Evolutionary conservation across 495 filamentous ascomycete genomes (phyloP), one percentile per base, ranked within the genome.

Genomic region (Penicillium tannophilum): DNA sequence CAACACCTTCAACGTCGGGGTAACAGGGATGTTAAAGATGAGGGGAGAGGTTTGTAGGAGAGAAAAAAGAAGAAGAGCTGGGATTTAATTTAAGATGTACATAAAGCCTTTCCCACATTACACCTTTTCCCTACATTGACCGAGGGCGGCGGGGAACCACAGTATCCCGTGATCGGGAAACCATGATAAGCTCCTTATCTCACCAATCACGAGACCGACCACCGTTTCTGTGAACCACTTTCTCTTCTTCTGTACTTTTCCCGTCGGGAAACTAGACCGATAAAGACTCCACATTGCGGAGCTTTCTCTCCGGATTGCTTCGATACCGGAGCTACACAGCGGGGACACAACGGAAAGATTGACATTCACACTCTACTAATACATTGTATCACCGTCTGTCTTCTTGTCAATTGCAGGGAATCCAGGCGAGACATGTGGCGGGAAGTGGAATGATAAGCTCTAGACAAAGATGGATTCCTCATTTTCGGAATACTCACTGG

Each of bases 211-310:
- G 20, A 8, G 14, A 35, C 28, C 6, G 14, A 3, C n/a, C 54
- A n/a, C 19, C 17, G 14, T 39, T 33, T 53, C 33, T 31, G 19
- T 53, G 51, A 14, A 31, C 42, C 44, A 26, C 43, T 55, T 44
- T 11, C 33, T 54, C 20, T 14, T n/a, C 23, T 54, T 30, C 6
- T 9, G 1, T 6, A 1, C 3, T 12, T 61, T 64, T 59, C 28
- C 61, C 54, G 62, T 23, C 62, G 62, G 62, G 51, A 64, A 64
- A 64, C 49, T 58, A 3, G 26, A 53, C 54, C 55, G 60, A 58
- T 60, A 55, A 55, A 60, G 52, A 43, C 52, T 54, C 52, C 52
- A 54, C 31, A 39, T 26, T 41, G 33, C 24, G 52, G 50, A 52
- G 31, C 14, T 23, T 23, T 16, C 48, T 51, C 44, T 47, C 44